Evolutionary conservation across 2,329 filamentous ascomycete genomes (phyloP), one percentile per base, ranked within the genome.

Genomic region (Colletotrichum musicola): DNA sequence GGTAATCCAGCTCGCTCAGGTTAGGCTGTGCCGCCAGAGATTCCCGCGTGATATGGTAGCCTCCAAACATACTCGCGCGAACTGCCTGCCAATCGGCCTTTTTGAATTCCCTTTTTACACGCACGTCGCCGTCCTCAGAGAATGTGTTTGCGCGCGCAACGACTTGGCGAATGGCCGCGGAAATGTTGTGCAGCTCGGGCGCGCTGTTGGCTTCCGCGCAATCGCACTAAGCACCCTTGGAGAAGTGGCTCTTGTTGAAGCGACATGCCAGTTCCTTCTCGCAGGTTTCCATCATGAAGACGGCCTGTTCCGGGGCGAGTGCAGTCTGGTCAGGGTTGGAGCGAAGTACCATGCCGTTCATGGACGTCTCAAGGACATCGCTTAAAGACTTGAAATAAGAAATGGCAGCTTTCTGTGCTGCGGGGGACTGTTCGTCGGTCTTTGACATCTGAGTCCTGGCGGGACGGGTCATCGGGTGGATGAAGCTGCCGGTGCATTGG

Each of bases 191-290:
- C 18, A 54, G 18, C 14, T 70, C 68, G 9, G 68, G 55, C 9
- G 42, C 14, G 1, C 27, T 20, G 38, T 62, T 56, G 12, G 40
- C 38, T 30, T 69, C 51, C 6, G 7, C 6, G 35, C 46, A 64
- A 7, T 27, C 35, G 38, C 69, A 71, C 4, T 20, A 5, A 38
- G 42, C 9, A 10, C 55, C 50, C 2, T 53, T 57, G 10, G 56
- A 50, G 13, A 69, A 62, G 18, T 71, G 69, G 35, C 62, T 25
- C 20, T 64, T 64, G 60, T 64, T 25, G 57, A 71, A 69, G 46
- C 61, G 60, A 27, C 65, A 71, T 30, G 69, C 69, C 50, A 42
- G 46, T 22, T 71, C 69, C 14, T 65, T 56, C 50, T 66, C 65
- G 40, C 38, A 38, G 13, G 58, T 56, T 42, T 42, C 40, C 13